Evolutionary conservation across 176 grass and related monocot genomes (phyloP).

Genomic region (Sorghum bicolor): DNA sequence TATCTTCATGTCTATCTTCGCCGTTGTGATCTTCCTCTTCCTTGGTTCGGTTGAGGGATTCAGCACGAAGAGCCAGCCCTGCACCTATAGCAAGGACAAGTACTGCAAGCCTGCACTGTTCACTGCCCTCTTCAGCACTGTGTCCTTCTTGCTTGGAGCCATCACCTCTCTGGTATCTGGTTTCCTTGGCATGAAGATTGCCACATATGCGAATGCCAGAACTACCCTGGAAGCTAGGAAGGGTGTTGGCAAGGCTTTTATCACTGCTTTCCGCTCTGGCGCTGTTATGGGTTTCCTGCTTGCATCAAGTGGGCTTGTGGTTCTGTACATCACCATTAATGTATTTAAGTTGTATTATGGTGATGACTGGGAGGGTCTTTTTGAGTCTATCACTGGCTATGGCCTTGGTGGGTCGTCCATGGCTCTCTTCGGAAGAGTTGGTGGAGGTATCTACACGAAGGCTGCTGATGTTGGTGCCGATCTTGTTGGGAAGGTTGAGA

Average conservation of each 20-base stretch:
- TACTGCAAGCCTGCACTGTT: constrained; percentile 71
- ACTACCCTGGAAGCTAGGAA: constrained; percentile 85
- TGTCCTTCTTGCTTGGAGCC: constrained; percentile 76
- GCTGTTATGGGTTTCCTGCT: constrained; percentile 92
- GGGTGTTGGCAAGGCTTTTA: constrained; percentile 90
- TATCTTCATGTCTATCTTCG: constrained; percentile 52
- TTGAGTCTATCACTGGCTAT: constrained; percentile 90
- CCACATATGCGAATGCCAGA: constrained; percentile 84
- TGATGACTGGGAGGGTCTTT: constrained; percentile 90
- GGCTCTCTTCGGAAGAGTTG: constrained; percentile 88
- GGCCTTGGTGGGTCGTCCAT: constrained; percentile 93
- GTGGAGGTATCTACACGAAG: constrained; percentile 92
- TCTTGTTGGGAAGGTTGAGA: constrained; percentile 89
- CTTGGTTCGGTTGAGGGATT: constrained; percentile 70
- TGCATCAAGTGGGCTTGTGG: constrained; percentile 72
- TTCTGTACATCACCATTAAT: constrained; percentile 85
- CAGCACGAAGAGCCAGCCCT: constrained; percentile 62
- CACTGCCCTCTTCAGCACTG: constrained; percentile 71
- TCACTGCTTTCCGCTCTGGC: constrained; percentile 77
- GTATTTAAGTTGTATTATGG: constrained; percentile 78
- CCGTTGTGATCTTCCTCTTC: constrained; percentile 59
- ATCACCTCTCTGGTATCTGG: constrained; percentile 88
- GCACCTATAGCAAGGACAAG: constrained; percentile 64
- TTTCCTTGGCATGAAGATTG: constrained; percentile 91
- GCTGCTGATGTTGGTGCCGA: constrained; percentile 93